Conservation (phyloP, 257 asterid species). For the Nyctanthes arbortristis region DNA sequence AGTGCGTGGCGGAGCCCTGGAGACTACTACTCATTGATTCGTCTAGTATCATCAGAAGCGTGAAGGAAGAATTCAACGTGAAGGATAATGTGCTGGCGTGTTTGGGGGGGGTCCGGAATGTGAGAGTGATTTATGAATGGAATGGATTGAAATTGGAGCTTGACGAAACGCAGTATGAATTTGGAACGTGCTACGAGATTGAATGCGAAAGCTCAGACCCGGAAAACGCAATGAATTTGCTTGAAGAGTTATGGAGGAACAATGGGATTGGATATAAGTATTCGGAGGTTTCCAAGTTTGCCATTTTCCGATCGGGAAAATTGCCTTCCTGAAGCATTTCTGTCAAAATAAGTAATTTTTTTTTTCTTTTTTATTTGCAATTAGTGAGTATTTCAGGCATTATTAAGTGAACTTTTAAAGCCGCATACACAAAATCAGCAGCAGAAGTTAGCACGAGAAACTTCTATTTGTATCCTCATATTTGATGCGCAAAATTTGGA, state of each 20-base stretch:
- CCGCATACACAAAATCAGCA: too few species aligned
- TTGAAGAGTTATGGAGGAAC: constrained; percentile 56
- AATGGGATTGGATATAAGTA: constrained; percentile 59
- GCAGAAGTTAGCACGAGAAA: too few species aligned
- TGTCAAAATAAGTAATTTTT: too few species aligned
- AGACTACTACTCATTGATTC: constrained; percentile 48
- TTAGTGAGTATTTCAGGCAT: too few species aligned
- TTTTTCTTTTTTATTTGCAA: too few species aligned
- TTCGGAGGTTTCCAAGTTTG: constrained; percentile 66
- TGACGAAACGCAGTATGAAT: constrained; percentile 68
- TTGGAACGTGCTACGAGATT: constrained; percentile 73
- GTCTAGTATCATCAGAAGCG: constrained; percentile 48
- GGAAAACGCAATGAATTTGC: constrained; percentile 53
- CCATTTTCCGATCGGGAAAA: constrained; percentile 66
- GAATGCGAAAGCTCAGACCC: constrained; percentile 90
- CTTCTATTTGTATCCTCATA: too few species aligned
- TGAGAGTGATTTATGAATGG: constrained; percentile 82
- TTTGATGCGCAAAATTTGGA: too few species aligned
- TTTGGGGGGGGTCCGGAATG: constrained; percentile 81
- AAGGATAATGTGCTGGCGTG: constrained; percentile 53
- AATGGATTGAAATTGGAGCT: constrained; percentile 75
- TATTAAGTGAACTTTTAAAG: too few species aligned
- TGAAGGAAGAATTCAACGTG: constrained; percentile 53
- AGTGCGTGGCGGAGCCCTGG: constrained; percentile 70
- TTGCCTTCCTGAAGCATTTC: constrained; percentile 44